A percentile compares a stretch with the other conserved stretches of the same genome.
Conservation (phyloP, 805 yeast genomes). For the Kazachstania bromeliacearum region DNA sequence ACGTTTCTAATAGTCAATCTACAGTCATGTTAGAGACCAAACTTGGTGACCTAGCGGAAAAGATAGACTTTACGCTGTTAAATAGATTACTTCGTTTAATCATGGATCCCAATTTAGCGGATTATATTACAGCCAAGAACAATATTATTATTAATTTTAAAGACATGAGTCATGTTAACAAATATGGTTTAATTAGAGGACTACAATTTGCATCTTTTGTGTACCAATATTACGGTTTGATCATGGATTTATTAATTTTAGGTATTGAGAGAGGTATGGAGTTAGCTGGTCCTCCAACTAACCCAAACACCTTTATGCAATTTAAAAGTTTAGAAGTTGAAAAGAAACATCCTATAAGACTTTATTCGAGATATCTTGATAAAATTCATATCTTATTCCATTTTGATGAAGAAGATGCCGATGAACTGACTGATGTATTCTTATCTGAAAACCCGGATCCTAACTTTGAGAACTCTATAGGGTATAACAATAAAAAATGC, state of each 20-base stretch:
- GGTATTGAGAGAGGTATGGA: constrained; percentile 85
- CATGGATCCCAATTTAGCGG: constrained; percentile 86
- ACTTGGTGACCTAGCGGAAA: constrained; percentile 64
- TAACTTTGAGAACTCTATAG: constrained; percentile 74
- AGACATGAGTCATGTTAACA: constrained; percentile 91
- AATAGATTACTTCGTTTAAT: constrained; percentile 73
- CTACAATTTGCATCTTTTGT: constrained; percentile 85
- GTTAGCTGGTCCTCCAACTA: constrained; percentile 65
- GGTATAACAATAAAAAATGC: constrained; percentile 79
- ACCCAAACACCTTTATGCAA: constrained; percentile 73
- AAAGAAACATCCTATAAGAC: constrained; percentile 60
- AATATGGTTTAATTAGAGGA: constrained; percentile 81
- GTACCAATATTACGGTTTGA: constrained; percentile 81
- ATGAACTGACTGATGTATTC: constrained; percentile 64
- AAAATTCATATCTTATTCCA: constrained; percentile 71
- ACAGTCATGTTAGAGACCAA: constrained; percentile 78
- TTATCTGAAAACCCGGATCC: constrained; percentile 87
- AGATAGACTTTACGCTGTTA: constrained; percentile 77
- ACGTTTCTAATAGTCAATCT: constrained; percentile 59
- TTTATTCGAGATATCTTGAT: constrained; percentile 78
- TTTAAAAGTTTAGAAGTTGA: constrained; percentile 53
- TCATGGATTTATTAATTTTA: constrained; percentile 68
- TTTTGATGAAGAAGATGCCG: constrained; percentile 63
- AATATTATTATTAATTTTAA: constrained; percentile 75
- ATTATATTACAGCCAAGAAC: constrained; percentile 86